Conservation (phyloP, 2,329 filamentous ascomycete species). For the Myriosclerotinia scirpicola region DNA sequence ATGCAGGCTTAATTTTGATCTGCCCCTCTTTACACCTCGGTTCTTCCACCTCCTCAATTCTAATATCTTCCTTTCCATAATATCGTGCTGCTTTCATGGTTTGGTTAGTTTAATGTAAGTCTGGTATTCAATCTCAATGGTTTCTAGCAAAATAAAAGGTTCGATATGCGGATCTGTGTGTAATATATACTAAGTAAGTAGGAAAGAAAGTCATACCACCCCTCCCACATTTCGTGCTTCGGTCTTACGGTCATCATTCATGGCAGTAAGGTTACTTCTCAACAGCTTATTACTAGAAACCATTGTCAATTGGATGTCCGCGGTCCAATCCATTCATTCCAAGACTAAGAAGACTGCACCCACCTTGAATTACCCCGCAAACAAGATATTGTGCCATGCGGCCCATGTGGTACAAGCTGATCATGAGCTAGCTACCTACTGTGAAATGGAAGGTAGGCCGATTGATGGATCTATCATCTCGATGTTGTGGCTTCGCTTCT, state of each 20-base stretch:
- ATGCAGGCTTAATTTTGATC: conserved; percentile 50
- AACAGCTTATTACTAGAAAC: no score
- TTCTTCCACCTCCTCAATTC: conserved; percentile 52
- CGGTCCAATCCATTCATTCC: not conserved
- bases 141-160: not conserved
- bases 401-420: no score
- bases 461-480: no score
- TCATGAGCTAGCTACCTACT: no score
- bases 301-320: not conserved
- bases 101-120: not conserved
- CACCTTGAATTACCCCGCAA: no score
- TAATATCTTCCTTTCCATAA: conserved; percentile 55
- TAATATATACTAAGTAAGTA: not conserved
- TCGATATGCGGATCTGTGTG: not conserved
- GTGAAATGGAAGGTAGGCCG: no score
- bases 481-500: no score
- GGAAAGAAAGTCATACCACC: not conserved
- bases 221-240: not conserved
- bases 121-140: not conserved
- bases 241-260: not conserved
- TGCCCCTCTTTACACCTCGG: conserved; percentile 51
- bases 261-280: no score
- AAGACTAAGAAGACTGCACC: not conserved
- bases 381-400: no score
- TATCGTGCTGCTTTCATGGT: conserved; percentile 48